Base-by-base conservation (phyloP, 106 monocot species). In the Vanilla planifolia region DNA sequence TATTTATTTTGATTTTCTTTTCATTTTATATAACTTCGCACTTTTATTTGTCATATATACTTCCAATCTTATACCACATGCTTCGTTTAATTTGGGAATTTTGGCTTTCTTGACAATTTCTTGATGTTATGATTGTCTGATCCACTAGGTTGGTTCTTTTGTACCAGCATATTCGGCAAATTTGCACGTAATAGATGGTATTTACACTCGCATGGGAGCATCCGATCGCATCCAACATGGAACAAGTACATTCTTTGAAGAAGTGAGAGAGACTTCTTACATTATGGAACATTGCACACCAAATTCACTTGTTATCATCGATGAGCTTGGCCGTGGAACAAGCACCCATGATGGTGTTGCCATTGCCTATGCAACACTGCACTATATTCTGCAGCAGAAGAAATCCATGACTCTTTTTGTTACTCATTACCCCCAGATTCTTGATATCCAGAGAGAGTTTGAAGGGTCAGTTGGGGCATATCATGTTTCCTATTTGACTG, bases 321-420 rank as follows among this genome's bases (percentile, higher is more conserved):
- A 98, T 70, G 98, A 98, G 60, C 87, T 98, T 60, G 98, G 98
- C 15, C 81, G 91, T 33, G 98, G 98, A 48, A 98, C 98, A 16
- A 92, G 92, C 69, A 98, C 98, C 15, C 84, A 92, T 69, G 98
- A 98, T 71, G 98, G 98, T 67, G 84, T 88, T 58, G 92, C 92
- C n/a, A 85, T 98, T 59, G 98, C 92, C 43, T 92, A 92, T 67
- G 84, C 91, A 32, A 71, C 87, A 37, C 51, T 98, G 25, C 88
- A 80, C 62, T 74, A 87, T 66, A 81, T 98, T 72, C 67, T 92
- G 1, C 61, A 73, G 30, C 76, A 82, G 33, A 98, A 92, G 43
- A 88, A 75, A 65, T 81, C 81, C 67, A 70, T 82, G 74, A 65
- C 76, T 59, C 85, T 98, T 58, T 98, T 98, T 75, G 98, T 98